These are phyloP conservation scores for Dendryphion nanum DNA, from an alignment of 2,329 filamentous ascomycete genomes.

Conservation along the genomic window DNA sequence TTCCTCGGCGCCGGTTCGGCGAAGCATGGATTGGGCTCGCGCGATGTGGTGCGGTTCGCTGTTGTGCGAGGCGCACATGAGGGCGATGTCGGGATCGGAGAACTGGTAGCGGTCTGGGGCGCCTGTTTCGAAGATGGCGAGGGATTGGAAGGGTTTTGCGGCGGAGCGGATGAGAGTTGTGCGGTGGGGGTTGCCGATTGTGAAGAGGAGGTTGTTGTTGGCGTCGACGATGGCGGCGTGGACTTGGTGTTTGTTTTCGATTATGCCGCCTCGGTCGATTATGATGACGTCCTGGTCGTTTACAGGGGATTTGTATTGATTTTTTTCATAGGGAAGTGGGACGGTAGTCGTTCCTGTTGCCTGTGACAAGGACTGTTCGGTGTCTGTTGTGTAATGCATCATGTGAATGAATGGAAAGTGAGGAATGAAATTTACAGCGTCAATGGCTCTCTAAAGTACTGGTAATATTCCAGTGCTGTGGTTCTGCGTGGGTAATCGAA, in stretches of 20 bases:
- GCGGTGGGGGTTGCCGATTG: conserved; percentile 43
- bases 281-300: neutral
- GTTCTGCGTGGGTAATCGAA: too few species aligned
- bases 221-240: neutral
- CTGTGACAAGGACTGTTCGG: too few species aligned
- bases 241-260: neutral
- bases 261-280: neutral
- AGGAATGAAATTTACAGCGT: too few species aligned
- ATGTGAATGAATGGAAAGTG: too few species aligned
- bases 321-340: too few species aligned
- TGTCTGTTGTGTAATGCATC: too few species aligned
- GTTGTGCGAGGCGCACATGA: conserved; percentile 51
- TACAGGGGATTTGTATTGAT: too few species aligned
- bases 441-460: too few species aligned
- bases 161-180: conserved; percentile 47
- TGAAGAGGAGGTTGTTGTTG: conserved; percentile 39
- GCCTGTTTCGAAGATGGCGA: conserved; percentile 46
- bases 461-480: too few species aligned
- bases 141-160: conserved; percentile 48
- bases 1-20: neutral
- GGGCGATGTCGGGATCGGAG: conserved; percentile 44
- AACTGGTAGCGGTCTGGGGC: conserved; percentile 39
- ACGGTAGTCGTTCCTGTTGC: too few species aligned
- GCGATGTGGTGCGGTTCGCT: conserved; percentile 43
- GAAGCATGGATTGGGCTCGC: conserved; percentile 37